Conservation (phyloP, 2,329 filamentous ascomycete genomes). For the Ceratocystis destructans region DNA sequence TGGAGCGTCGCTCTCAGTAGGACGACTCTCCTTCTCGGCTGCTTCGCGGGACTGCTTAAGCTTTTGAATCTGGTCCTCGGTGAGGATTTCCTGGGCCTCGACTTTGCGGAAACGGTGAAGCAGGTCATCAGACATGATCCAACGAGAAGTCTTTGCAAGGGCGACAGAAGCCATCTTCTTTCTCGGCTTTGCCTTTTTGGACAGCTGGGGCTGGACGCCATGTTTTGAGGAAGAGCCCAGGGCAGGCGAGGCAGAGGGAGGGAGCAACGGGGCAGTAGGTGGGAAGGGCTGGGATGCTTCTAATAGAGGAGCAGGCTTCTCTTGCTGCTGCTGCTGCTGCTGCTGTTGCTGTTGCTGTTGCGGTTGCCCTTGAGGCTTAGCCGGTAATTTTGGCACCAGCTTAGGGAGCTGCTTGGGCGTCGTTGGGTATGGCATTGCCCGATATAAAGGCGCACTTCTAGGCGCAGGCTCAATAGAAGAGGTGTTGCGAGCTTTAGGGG, state of each 20-base stretch:
- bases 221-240: not conserved
- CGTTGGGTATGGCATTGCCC: constrained; percentile 7
- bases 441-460: constrained; percentile 13
- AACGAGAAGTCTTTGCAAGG: constrained; percentile 28
- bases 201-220: not conserved
- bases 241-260: not conserved
- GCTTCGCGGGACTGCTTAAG: constrained; percentile 29
- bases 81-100: constrained; percentile 47
- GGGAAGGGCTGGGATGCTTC: constrained; percentile 10
- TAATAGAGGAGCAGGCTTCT: not conserved
- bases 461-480: constrained; percentile 9
- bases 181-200: constrained; percentile 14
- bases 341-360: not conserved
- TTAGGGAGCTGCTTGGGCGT: not conserved
- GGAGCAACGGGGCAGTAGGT: constrained; percentile 3
- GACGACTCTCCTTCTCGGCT: not conserved
- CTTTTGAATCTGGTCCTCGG: constrained; percentile 37
- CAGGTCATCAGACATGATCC: constrained; percentile 43
- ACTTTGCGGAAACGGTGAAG: constrained; percentile 41
- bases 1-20: not conserved
- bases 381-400: not conserved
- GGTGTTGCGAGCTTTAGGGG: constrained; percentile 1
- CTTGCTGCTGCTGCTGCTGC: not conserved
- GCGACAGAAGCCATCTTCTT: constrained; percentile 7
- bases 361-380: not conserved